Percentiles rank a stretch among this genome's conserved stretches.
Evolutionary conservation across 2,329 filamentous ascomycete genomes (phyloP).

Genomic region (Fusarium verticillioides): DNA sequence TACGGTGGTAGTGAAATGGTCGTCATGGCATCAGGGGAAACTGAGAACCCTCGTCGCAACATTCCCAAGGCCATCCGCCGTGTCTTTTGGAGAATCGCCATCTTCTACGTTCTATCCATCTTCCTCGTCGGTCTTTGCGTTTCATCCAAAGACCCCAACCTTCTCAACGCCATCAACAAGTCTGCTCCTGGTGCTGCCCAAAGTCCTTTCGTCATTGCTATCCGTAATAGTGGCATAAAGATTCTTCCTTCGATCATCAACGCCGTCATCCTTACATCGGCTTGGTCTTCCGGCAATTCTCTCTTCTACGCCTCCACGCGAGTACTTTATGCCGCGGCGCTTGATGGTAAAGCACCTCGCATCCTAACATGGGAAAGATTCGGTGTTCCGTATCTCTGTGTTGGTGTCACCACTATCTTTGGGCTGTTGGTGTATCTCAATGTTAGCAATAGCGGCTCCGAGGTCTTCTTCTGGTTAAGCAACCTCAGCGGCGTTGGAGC

Average conservation of each 20-base stretch:
- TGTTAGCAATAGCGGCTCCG: conserved; percentile 22
- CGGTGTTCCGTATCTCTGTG: conserved; percentile 27
- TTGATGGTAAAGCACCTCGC: conserved; percentile 68
- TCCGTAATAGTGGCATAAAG: conserved; percentile 72
- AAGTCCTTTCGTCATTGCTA: conserved; percentile 75
- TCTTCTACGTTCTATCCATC: conserved; percentile 73
- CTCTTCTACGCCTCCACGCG: conserved; percentile 75
- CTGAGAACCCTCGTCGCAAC: conserved; percentile 3
- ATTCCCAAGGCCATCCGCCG: conserved; percentile 65
- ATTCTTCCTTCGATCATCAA: conserved; percentile 75
- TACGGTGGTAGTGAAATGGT: conserved; percentile 73
- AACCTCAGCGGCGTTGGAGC: conserved; percentile 22
- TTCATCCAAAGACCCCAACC: conserved; percentile 71
- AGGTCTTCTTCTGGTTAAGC: conserved; percentile 30
- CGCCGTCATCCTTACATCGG: conserved; percentile 74
- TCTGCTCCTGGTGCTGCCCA: conserved; percentile 50
- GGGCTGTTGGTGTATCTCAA: conserved; percentile 40
- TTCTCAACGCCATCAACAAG: conserved; percentile 67
- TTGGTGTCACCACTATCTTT: conserved; percentile 5
- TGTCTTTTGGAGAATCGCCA: conserved; percentile 69
- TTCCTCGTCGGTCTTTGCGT: conserved; percentile 71
- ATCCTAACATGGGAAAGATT: conserved; percentile 16
- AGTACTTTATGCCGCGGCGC: conserved; percentile 74
- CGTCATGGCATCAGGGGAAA: conserved; percentile 63
- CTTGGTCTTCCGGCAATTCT: conserved; percentile 70